Evolutionary conservation across 2,329 filamentous ascomycete genomes (phyloP).

Genomic region (Colletotrichum sp.): DNA sequence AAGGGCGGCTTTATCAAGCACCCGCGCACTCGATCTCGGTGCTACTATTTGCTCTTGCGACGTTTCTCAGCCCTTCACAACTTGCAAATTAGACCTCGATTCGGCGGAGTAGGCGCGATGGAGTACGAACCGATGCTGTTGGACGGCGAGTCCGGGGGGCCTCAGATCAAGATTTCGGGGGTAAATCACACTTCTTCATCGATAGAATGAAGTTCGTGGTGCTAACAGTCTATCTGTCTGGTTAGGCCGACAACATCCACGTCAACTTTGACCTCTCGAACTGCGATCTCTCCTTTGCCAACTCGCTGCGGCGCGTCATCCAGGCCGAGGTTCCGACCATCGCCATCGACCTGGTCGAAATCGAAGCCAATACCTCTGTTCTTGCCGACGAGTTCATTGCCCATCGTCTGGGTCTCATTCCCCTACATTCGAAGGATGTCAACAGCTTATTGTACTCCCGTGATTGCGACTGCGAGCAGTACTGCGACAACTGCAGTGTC

Average conservation of each 20-base stretch:
- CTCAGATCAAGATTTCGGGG: conserved; percentile 65
- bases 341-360: conserved; percentile 92
- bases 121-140: conserved; percentile 67
- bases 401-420: conserved; percentile 89
- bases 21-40: background rate
- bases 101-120: conserved; percentile 38
- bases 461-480: conserved; percentile 95
- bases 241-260: conserved; percentile 76
- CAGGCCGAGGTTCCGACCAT: conserved; percentile 94
- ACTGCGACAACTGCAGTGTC: conserved; percentile 91
- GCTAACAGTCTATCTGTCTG: conserved; percentile 17
- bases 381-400: conserved; percentile 95
- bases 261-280: conserved; percentile 93
- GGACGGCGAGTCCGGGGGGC: conserved; percentile 62
- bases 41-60: background rate
- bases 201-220: background rate
- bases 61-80: background rate
- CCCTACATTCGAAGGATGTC: conserved; percentile 83
- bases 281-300: conserved; percentile 90
- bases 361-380: conserved; percentile 93
- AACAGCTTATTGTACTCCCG: conserved; percentile 85
- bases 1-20: background rate
- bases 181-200: conserved; percentile 35
- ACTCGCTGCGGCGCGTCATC: conserved; percentile 88
- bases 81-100: background rate